These are phyloP conservation scores for Leishmania braziliensis DNA, from an alignment of 208 protist genomes.

Conservation along the genomic window DNA sequence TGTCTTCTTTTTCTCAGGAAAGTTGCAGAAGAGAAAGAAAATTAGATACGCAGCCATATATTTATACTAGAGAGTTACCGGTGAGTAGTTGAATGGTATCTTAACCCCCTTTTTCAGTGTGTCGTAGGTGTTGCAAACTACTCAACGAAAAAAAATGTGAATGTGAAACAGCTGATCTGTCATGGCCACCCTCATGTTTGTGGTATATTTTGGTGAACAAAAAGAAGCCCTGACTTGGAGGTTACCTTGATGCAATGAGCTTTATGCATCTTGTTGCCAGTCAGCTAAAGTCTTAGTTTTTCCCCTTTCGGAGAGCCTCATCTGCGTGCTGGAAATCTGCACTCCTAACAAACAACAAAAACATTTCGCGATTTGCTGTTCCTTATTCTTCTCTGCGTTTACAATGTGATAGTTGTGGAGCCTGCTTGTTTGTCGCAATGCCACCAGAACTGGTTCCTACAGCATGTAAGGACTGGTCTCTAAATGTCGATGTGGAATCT, in stretches of 20 bases:
- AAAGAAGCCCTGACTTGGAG: neutral
- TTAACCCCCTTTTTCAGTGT: neutral
- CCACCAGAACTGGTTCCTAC: slow-evolving; percentile 46
- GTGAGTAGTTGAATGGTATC: neutral
- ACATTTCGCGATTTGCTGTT: neutral
- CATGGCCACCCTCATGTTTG: neutral
- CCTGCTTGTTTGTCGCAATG: slow-evolving; percentile 23
- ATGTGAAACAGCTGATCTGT: neutral
- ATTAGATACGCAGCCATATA: neutral
- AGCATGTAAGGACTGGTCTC: slow-evolving; percentile 66
- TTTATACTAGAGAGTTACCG: neutral
- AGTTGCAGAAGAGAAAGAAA: neutral
- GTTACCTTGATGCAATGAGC: neutral
- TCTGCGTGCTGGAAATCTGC: neutral
- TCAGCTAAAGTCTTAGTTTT: neutral
- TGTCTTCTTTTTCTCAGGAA: neutral
- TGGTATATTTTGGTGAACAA: neutral
- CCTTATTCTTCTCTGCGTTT: neutral
- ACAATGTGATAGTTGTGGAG: neutral
- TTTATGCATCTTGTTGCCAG: neutral
- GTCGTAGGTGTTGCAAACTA: neutral
- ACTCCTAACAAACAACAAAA: neutral
- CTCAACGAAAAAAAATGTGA: neutral
- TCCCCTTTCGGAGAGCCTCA: too few species aligned
- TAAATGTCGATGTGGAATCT: slow-evolving; percentile 58